Percentiles rank a stretch among this genome's conserved stretches.
Evolutionary conservation across 116 monocot species (phyloP).

Genomic region (Trichopus zeylanicus): DNA sequence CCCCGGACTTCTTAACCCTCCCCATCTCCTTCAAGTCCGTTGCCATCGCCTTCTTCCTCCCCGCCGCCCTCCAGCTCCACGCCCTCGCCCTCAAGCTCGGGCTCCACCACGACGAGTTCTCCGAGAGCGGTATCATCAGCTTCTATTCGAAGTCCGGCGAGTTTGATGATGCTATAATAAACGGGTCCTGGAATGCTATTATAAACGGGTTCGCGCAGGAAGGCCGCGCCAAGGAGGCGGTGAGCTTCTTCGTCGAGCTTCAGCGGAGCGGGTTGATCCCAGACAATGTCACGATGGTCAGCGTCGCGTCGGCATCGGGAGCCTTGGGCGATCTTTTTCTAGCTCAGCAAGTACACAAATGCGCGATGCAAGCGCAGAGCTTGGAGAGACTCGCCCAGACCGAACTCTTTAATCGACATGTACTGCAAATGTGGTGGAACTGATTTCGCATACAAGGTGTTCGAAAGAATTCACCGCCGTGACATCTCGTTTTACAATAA

Average conservation of each 20-base stretch:
- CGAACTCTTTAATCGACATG: conserved; percentile 63
- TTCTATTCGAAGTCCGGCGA: conserved; percentile 37
- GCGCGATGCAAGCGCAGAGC: conserved; percentile 21
- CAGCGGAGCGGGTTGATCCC: conserved; percentile 21
- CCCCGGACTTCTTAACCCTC: conserved; percentile 63
- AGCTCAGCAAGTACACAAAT: conserved; percentile 47
- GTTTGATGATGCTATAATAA: conserved; percentile 28
- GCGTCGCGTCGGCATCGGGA: conserved; percentile 59
- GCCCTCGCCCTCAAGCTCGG: conserved; percentile 34
- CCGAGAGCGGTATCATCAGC: conserved; percentile 58
- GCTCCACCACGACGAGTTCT: conserved; percentile 26
- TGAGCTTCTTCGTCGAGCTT: conserved; percentile 36
- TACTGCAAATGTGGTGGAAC: conserved; percentile 69
- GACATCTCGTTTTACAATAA: conserved; percentile 60
- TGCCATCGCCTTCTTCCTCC: conserved; percentile 11
- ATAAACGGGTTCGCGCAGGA: conserved; percentile 44
- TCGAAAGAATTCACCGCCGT: conserved; percentile 21
- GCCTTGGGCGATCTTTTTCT: conserved; percentile 35
- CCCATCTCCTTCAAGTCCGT: conserved; percentile 67
- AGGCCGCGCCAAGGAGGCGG: conserved; percentile 29
- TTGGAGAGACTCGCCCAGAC: conserved; percentile 16
- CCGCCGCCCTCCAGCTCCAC: conserved; percentile 43
- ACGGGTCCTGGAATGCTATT: conserved; percentile 73
- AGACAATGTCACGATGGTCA: conserved; percentile 68
- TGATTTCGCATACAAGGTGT: conserved; percentile 48